A percentile compares a stretch with the other conserved stretches of the same genome.
Evolutionary conservation across 768 basidiomycete genomes (phyloP).

Genomic region (Paxillus involutus): DNA sequence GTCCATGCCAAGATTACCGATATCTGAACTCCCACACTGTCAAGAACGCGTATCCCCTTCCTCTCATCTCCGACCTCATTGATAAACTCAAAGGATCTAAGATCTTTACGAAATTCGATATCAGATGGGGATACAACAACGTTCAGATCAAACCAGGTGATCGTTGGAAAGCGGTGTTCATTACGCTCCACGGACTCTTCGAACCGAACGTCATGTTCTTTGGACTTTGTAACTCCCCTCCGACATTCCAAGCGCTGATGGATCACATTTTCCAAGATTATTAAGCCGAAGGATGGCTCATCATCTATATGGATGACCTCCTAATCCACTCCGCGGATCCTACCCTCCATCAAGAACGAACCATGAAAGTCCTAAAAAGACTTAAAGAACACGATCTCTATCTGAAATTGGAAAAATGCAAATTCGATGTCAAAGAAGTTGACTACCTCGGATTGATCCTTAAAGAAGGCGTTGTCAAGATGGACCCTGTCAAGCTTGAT

Average conservation of each 20-base stretch:
- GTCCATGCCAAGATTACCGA: too few relatives aligned
- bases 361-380: constrained; percentile 23
- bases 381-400: constrained; percentile 34
- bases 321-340: constrained; percentile 16
- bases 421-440: neutral
- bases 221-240: constrained; percentile 11
- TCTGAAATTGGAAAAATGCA: constrained; percentile 32
- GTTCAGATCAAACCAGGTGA: neutral
- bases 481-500: constrained; percentile 37
- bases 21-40: neutral
- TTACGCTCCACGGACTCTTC: neutral
- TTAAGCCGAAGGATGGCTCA: constrained; percentile 18
- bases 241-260: constrained; percentile 17
- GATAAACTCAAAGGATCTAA: neutral
- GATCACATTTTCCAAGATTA: too few relatives aligned
- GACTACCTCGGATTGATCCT: neutral
- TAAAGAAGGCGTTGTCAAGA: constrained; percentile 9
- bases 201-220: constrained; percentile 22
- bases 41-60: neutral
- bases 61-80: neutral
- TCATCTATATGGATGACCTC: constrained; percentile 30
- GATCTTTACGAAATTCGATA: neutral
- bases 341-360: constrained; percentile 8
- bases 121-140: neutral
- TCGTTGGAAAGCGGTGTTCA: neutral